Evolutionary conservation across 2,329 filamentous ascomycete genomes (phyloP), one percentile per base, ranked within the genome.

Genomic region (Gyromitra esculenta): DNA sequence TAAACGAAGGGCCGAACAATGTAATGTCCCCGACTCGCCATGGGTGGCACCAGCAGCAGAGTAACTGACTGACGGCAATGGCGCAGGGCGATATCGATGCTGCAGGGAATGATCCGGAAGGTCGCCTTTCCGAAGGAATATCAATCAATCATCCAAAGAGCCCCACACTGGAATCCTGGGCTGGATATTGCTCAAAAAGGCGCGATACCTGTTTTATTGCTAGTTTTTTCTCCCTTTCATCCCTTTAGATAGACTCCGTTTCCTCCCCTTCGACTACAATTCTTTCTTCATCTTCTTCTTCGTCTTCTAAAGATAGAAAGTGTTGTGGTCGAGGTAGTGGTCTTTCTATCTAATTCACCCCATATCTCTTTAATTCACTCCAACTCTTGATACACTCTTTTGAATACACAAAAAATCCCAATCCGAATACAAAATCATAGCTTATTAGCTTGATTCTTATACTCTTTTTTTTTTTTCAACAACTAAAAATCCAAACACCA

Each of bases 341-440:
- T 64, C 41, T 45, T 37, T 71, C 57, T 63, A 54, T 63, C 57
- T 18, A 56, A 69, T 69, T 56, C 5, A 48, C 39, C 45, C 35
- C 11, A 6, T 73, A 54, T 66, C 41, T 31, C 31, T 43, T 73
- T 65, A 54, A 25, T 66, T 48, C 37, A 37, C 57, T 45, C 63
- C 71, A 62, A 62, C 62, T 68, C 54, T 57, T 56, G 35, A 31
- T 67, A 67, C 71, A 56, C 62, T 76, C 57, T 56, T 73, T 66
- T 50, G 13, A 39, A 59, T 31, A 39, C n/a, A 48, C 62, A 1
- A 5, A 18, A 52, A 37, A 43, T 21, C 18, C 5, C 25, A 39
- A 67, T 31, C 13, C 31, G 11, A 54, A 35, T 31, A 9, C 9
- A 11, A 15, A 50, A 54, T n/a, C 35, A 39, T 56, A 35, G n/a